Evolutionary conservation across 495 filamentous ascomycete species (phyloP), one percentile per base, ranked within the genome.

Genomic region (Cryomyces antarcticus): DNA sequence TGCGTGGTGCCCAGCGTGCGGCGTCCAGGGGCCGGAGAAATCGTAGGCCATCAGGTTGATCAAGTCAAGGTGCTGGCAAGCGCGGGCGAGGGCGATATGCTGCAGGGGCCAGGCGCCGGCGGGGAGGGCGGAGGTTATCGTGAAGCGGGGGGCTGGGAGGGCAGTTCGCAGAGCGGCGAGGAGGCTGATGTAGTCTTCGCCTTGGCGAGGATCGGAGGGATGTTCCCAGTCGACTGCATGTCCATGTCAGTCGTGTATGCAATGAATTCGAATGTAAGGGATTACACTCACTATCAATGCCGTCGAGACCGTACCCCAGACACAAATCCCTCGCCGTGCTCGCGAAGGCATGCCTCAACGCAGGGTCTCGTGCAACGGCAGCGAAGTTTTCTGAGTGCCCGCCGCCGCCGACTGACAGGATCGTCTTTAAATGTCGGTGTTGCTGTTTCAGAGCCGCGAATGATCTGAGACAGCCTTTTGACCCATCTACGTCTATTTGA

Each of bases 161-260:
- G 70, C 70, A 38, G 73, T 62, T 41, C 86, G 77, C 42, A 86
- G 62, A 4, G 72, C 63, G 5, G 75, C 69, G 9, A 93, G 69
- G 10, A 94, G 66, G 29, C 69, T 63, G 40, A 89, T 58, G 56
- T 85, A 92, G 57, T 85, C 71, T 37, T 62, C 61, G 24, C 85
- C 84, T 55, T 93, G 72, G 35, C 71, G 61, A 2, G 65, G 49
- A 51, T 82, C 67, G 37, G 71, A 68, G 1, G 85, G 86, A 52
- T 92, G 82, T 54, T 93, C 83, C 86, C 86, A 94, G 52, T 88
- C 86, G 52, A 94, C 86, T 92, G n/a, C 28, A 12, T 36, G 33
- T 36, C 12, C 33, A 3, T 36, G 9, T 13, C 9, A 36, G 9
- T 13, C 33, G 12, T 9, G 33, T 13, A 3, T 10, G 3, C 33